A percentile compares a stretch with the other conserved stretches of the same genome.
Evolutionary conservation across 305 asterid species (phyloP).

Genomic region (Withania somnifera): DNA sequence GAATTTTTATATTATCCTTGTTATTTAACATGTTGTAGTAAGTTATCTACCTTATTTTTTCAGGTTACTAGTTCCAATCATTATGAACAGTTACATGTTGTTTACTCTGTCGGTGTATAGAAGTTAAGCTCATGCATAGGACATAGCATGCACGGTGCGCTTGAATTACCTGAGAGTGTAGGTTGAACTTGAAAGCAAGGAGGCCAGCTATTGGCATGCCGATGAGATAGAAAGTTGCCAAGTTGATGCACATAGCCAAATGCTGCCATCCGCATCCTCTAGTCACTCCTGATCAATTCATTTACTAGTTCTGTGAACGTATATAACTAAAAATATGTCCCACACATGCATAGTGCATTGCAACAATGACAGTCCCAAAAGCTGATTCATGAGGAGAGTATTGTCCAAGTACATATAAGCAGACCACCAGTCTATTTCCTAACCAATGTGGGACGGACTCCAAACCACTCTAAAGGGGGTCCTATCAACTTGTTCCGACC

Average conservation of each 20-base stretch:
- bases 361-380: too few species aligned
- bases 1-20: neutral
- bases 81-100: neutral
- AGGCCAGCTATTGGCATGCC: slow-evolving; percentile 42
- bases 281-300: slow-evolving; percentile 30
- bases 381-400: too few species aligned
- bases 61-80: neutral
- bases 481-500: too few species aligned
- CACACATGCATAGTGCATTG: neutral
- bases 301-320: neutral
- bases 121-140: too few species aligned
- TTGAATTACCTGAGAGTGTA: slow-evolving; percentile 31
- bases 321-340: neutral
- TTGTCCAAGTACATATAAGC: too few species aligned
- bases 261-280: slow-evolving; percentile 59
- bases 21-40: neutral
- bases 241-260: slow-evolving; percentile 30
- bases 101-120: neutral
- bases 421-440: too few species aligned
- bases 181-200: slow-evolving; percentile 36
- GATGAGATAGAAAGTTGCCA: slow-evolving; percentile 37
- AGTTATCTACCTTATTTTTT: neutral
- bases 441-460: too few species aligned
- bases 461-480: too few species aligned
- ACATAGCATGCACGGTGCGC: too few species aligned